Percentiles rank a stretch among this genome's conserved stretches.
These are phyloP conservation scores for Carex cristatella DNA, from an alignment of 176 grass and related monocot genomes.

Conservation along the genomic window DNA sequence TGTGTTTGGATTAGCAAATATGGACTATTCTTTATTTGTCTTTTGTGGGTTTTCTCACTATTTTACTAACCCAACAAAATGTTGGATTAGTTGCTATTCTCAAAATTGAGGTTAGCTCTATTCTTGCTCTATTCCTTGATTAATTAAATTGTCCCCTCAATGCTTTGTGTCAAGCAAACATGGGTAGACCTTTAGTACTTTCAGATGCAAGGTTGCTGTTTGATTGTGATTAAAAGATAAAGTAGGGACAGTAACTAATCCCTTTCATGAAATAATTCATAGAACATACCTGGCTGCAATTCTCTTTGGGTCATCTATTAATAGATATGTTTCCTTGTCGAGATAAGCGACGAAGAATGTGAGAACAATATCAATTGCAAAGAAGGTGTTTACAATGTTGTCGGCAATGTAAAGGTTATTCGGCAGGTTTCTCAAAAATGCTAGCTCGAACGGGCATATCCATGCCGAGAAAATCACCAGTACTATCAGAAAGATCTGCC, in stretches of 20 bases:
- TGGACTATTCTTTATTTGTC: too few species aligned
- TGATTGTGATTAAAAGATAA: background rate
- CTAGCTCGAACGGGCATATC: constrained; percentile 73
- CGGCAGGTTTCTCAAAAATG: constrained; percentile 57
- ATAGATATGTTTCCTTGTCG: constrained; percentile 59
- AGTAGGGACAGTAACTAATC: background rate
- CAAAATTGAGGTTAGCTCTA: too few species aligned
- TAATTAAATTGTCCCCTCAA: background rate
- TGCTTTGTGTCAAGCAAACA: background rate
- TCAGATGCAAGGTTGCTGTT: constrained; percentile 8
- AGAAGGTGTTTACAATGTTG: constrained; percentile 67
- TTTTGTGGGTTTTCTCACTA: too few species aligned
- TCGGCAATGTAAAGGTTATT: constrained; percentile 44
- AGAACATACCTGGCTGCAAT: constrained; percentile 65
- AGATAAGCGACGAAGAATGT: constrained; percentile 94
- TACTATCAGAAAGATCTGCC: constrained; percentile 64
- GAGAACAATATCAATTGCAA: constrained; percentile 79
- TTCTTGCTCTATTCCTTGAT: too few species aligned
- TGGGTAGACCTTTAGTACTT: background rate
- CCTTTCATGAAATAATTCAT: background rate
- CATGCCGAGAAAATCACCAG: constrained; percentile 85
- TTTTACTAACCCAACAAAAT: too few species aligned
- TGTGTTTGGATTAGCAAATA: too few species aligned
- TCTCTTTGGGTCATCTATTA: constrained; percentile 69
- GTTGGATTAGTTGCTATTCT: too few species aligned